These are phyloP conservation scores for Aspergillus ochraceoroseus DNA, from an alignment of 2,329 filamentous ascomycete species.

Conservation along the genomic window DNA sequence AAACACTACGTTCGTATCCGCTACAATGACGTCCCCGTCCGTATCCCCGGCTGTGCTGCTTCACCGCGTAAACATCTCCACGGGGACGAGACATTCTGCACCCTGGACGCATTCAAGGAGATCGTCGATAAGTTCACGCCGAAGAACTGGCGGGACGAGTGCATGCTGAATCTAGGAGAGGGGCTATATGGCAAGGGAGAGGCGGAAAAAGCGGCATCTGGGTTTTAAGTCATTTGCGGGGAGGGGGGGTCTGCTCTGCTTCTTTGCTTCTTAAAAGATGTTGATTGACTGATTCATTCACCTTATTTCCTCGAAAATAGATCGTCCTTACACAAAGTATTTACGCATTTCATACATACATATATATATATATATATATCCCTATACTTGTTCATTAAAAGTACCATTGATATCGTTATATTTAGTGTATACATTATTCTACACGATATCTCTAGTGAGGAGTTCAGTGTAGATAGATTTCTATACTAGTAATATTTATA, in stretches of 20 bases:
- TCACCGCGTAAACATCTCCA: conserved; percentile 73
- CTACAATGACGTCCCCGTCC: conserved; percentile 82
- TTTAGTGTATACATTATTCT: too few relatives aligned
- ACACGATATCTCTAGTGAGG: too few relatives aligned
- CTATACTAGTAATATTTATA: not conserved
- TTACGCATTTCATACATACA: not conserved
- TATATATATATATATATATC: too few relatives aligned
- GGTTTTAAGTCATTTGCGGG: conserved; percentile 30
- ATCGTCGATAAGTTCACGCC: conserved; percentile 91
- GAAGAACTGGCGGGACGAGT: conserved; percentile 66
- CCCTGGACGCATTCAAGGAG: conserved; percentile 82
- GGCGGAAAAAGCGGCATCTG: conserved; percentile 35
- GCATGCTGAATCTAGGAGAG: conserved; percentile 54
- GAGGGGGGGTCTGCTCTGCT: not conserved
- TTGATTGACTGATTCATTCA: too few relatives aligned
- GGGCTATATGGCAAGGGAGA: conserved; percentile 48
- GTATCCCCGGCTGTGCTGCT: conserved; percentile 71
- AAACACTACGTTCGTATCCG: conserved; percentile 83
- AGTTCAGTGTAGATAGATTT: not conserved
- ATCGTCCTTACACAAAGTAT: not conserved
- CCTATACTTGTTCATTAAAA: too few relatives aligned
- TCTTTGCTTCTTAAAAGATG: not conserved
- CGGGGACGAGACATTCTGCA: conserved; percentile 86
- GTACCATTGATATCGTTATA: too few relatives aligned
- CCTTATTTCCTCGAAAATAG: too few relatives aligned